Conservation (phyloP, 768 basidiomycete genomes). For the Psilocybe tampanensis region DNA sequence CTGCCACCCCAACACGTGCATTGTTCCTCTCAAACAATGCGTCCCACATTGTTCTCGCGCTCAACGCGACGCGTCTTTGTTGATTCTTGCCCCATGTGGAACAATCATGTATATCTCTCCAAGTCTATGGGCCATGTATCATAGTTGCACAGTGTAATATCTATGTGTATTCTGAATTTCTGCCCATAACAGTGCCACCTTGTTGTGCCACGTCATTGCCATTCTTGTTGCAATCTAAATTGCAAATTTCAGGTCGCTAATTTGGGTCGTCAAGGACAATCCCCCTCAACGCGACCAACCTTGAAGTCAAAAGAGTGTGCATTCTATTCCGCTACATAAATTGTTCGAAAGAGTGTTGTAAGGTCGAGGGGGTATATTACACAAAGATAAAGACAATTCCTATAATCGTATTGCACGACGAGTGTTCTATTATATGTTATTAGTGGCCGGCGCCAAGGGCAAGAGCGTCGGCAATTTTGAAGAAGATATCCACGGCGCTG, state of each 20-base stretch:
- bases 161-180: too few relatives aligned
- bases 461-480: slow-evolving; percentile 41
- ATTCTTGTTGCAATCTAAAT: too few relatives aligned
- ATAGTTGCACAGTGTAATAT: too few relatives aligned
- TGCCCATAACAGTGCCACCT: too few relatives aligned
- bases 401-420: not conserved
- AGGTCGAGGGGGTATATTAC: not conserved
- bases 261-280: too few relatives aligned
- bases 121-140: not conserved
- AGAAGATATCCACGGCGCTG: slow-evolving; percentile 46
- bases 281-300: too few relatives aligned
- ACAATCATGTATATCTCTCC: slow-evolving; percentile 4
- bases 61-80: slow-evolving; percentile 21
- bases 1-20: slow-evolving; percentile 22
- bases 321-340: too few relatives aligned
- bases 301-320: too few relatives aligned
- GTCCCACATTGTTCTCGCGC: slow-evolving; percentile 17
- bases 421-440: not conserved
- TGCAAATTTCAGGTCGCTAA: too few relatives aligned
- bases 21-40: slow-evolving; percentile 15
- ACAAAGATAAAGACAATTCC: not conserved
- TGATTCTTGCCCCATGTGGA: slow-evolving; percentile 8
- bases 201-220: too few relatives aligned
- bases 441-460: slow-evolving; percentile 16
- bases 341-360: too few relatives aligned